phyloP scores from a whole-genome alignment of 345 rosid species.

The Pugionium dolabratum region DNA sequence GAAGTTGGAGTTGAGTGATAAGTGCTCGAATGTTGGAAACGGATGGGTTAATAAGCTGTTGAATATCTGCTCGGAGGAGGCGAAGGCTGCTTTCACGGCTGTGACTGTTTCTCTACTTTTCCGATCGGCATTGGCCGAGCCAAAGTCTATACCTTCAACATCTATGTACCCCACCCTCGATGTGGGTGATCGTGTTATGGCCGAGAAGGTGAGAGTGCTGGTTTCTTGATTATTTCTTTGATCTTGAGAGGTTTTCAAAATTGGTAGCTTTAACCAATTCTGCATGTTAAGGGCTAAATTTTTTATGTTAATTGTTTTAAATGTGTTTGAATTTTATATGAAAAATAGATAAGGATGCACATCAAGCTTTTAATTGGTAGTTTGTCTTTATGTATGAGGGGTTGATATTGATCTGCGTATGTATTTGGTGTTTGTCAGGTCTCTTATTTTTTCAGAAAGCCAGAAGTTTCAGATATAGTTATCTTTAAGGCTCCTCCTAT shows the following conservation, averaged over 20 bases:
- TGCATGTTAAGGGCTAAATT: background rate
- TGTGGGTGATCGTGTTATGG: constrained; percentile 81
- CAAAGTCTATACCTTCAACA: constrained; percentile 73
- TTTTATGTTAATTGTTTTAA: background rate
- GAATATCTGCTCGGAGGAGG: constrained; percentile 70
- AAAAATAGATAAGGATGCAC: background rate
- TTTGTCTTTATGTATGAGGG: constrained; percentile 1
- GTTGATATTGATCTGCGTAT: background rate
- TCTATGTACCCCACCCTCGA: constrained; percentile 92
- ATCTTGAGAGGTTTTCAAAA: background rate
- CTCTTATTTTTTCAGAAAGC: constrained; percentile 76
- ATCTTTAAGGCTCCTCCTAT: constrained; percentile 86
- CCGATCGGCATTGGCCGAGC: constrained; percentile 78
- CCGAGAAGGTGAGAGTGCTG: constrained; percentile 68
- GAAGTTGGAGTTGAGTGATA: constrained; percentile 43
- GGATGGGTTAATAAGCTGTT: constrained; percentile 67
- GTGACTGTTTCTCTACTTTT: constrained; percentile 75
- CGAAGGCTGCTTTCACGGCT: constrained; percentile 80
- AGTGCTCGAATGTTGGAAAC: constrained; percentile 36
- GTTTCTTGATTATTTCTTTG: background rate
- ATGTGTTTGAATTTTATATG: background rate
- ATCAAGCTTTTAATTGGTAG: background rate
- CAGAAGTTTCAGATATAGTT: constrained; percentile 82
- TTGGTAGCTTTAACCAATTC: background rate
- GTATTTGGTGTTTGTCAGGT: constrained; percentile 49